Conservation (phyloP, 495 filamentous ascomycete species). For the Aspergillus panamensis region DNA sequence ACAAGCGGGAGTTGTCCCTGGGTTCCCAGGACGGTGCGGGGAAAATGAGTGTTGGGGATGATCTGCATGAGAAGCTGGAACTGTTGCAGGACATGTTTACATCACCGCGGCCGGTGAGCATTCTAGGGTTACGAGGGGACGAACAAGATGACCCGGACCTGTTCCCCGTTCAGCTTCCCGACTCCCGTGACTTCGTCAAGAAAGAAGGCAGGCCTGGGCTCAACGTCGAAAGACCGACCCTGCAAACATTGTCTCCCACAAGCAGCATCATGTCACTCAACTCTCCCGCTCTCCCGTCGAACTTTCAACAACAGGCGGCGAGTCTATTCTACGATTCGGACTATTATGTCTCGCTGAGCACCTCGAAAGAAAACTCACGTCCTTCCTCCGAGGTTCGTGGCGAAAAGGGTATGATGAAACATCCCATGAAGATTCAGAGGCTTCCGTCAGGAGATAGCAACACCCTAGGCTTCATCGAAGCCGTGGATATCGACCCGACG, state of each 20-base stretch:
- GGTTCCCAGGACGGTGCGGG: constrained; percentile 73
- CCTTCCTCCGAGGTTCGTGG: constrained; percentile 18
- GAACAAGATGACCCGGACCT: constrained; percentile 89
- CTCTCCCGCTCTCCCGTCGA: constrained; percentile 33
- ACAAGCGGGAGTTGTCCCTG: constrained; percentile 94
- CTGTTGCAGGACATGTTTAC: constrained; percentile 94
- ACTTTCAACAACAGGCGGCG: constrained; percentile 3
- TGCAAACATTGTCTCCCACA: constrained; percentile 64
- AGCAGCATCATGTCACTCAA: constrained; percentile 46
- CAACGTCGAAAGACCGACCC: constrained; percentile 47
- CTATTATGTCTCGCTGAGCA: constrained; percentile 20
- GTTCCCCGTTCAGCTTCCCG: constrained; percentile 72
- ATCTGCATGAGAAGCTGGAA: constrained; percentile 81
- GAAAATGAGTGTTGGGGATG: constrained; percentile 75
- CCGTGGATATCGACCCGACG: constrained; percentile 76
- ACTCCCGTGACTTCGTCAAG: constrained; percentile 61
- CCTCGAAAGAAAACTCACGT: constrained; percentile 16
- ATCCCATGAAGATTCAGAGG: constrained; percentile 48
- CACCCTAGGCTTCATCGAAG: constrained; percentile 79
- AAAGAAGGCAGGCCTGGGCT: constrained; percentile 48
- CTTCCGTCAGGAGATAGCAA: constrained; percentile 46
- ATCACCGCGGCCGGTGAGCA: constrained; percentile 79
- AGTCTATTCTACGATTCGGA: constrained; percentile 25
- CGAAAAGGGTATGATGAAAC: constrained; percentile 22
- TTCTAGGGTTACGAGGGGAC: constrained; percentile 78